phyloP scores from a whole-genome alignment of 2,329 filamentous ascomycete genomes.

The Chaetomium sp. region DNA sequence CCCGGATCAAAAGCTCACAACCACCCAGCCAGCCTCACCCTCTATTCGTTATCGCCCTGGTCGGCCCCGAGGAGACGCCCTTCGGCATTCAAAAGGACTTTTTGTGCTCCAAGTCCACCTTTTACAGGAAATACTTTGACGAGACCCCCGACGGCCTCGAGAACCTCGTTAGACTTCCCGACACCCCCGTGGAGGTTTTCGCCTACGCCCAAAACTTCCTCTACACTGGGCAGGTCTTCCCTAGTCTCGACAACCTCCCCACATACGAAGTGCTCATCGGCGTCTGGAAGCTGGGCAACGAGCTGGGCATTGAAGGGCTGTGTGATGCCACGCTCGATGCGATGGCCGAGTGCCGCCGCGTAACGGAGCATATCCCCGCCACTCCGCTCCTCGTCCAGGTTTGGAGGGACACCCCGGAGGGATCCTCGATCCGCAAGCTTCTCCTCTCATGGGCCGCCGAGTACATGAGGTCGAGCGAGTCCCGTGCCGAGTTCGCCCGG shows the following conservation, averaged over 20 bases:
- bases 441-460: slow-evolving; percentile 65
- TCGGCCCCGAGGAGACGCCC: slow-evolving; percentile 54
- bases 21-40: slow-evolving; percentile 54
- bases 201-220: slow-evolving; percentile 58
- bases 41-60: slow-evolving; percentile 57
- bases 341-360: slow-evolving; percentile 58
- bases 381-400: slow-evolving; percentile 62
- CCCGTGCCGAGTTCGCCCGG: slow-evolving; percentile 59
- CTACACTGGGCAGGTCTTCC: slow-evolving; percentile 53
- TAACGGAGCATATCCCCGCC: slow-evolving; percentile 58
- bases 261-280: slow-evolving; percentile 58
- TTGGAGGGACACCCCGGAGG: slow-evolving; percentile 64
- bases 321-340: slow-evolving; percentile 59
- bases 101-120: slow-evolving; percentile 54
- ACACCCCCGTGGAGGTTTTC: slow-evolving; percentile 54
- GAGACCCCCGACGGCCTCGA: slow-evolving; percentile 47
- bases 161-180: slow-evolving; percentile 53
- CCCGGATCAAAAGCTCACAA: slow-evolving; percentile 16
- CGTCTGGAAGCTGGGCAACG: slow-evolving; percentile 59
- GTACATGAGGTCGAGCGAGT: slow-evolving; percentile 61
- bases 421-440: slow-evolving; percentile 60
- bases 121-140: slow-evolving; percentile 52
- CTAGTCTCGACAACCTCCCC: slow-evolving; percentile 47
- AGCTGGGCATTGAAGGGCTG: slow-evolving; percentile 56
- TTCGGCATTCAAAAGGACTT: slow-evolving; percentile 64